A percentile compares a stretch with the other conserved stretches of the same genome.
Evolutionary conservation across 169 alveolate genomes (phyloP).

Genomic region (Plasmodium falciparum): DNA sequence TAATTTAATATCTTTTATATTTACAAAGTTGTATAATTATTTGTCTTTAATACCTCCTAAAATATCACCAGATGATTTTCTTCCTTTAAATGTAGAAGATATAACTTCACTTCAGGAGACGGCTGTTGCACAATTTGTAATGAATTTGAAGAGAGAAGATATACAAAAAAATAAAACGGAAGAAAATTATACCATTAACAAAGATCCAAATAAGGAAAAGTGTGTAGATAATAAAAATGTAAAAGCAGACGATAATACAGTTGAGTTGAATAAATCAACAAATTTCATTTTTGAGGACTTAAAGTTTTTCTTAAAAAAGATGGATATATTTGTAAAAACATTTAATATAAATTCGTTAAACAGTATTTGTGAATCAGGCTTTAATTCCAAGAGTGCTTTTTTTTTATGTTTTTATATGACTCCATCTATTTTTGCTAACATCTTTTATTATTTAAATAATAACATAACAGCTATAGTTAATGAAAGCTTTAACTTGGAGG

Average conservation of each 20-base stretch:
- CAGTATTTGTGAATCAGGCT: constrained; percentile 61
- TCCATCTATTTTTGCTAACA: constrained; percentile 22
- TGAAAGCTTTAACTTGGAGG: constrained; percentile 40
- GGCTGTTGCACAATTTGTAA: constrained; percentile 45
- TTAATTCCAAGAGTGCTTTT: constrained; percentile 52
- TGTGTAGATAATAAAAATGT: neutral
- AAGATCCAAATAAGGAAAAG: neutral
- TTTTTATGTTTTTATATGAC: constrained; percentile 53
- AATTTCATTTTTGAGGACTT: constrained; percentile 12
- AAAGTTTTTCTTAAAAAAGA: constrained; percentile 38
- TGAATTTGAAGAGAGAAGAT: neutral
- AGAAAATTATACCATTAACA: neutral
- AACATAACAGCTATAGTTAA: constrained; percentile 37
- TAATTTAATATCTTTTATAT: constrained; percentile 28
- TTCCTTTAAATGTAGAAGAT: constrained; percentile 62
- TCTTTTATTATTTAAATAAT: constrained; percentile 42
- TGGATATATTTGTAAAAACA: constrained; percentile 41
- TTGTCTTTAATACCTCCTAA: constrained; percentile 56
- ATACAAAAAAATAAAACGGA: neutral
- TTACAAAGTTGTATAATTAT: constrained; percentile 41
- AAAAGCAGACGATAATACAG: neutral
- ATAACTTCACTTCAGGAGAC: constrained; percentile 67
- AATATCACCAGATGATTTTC: constrained; percentile 16
- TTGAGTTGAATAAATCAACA: neutral
- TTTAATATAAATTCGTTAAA: constrained; percentile 13